These are phyloP conservation scores for Firmiana major DNA, from an alignment of 345 rosid species.

Conservation along the genomic window DNA sequence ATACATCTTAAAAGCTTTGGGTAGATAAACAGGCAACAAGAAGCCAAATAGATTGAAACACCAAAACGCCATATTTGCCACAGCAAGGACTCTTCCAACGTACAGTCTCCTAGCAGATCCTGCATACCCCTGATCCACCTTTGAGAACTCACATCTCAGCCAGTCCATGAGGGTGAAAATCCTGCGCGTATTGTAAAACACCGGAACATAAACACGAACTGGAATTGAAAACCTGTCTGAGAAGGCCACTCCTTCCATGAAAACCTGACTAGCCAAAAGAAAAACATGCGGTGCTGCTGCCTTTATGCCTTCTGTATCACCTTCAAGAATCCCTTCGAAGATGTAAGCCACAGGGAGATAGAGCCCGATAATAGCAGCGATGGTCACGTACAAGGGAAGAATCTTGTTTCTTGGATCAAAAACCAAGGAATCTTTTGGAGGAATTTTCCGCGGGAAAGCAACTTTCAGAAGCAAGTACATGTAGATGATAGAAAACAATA, in stretches of 20 bases:
- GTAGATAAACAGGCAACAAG: slow-evolving; percentile 78
- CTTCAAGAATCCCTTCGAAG: slow-evolving; percentile 66
- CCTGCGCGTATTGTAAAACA: slow-evolving; percentile 71
- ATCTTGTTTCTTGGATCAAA: slow-evolving; percentile 24
- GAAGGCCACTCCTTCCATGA: slow-evolving; percentile 81
- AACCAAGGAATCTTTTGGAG: slow-evolving; percentile 25
- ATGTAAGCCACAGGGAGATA: slow-evolving; percentile 66
- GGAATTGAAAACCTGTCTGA: slow-evolving; percentile 64
- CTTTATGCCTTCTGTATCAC: slow-evolving; percentile 60
- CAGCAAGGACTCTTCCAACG: slow-evolving; percentile 39
- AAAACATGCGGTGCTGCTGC: slow-evolving; percentile 86
- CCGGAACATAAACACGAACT: slow-evolving; percentile 67
- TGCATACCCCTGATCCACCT: slow-evolving; percentile 18
- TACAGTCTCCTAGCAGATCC: slow-evolving; percentile 42
- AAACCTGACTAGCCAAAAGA: slow-evolving; percentile 67
- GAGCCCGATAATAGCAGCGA: slow-evolving; percentile 57
- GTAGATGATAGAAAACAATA: slow-evolving; percentile 45
- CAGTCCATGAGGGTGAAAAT: slow-evolving; percentile 61
- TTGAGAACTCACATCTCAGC: slow-evolving; percentile 47
- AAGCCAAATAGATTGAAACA: slow-evolving; percentile 83
- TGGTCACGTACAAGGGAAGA: slow-evolving; percentile 43
- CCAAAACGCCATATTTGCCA: slow-evolving; percentile 60
- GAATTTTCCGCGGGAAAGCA: slow-evolving; percentile 47
- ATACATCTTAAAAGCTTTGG: slow-evolving; percentile 69
- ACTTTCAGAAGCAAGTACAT: slow-evolving; percentile 51